Evolutionary conservation across 768 basidiomycete species (phyloP).

Genomic region (Calocera cornea): DNA sequence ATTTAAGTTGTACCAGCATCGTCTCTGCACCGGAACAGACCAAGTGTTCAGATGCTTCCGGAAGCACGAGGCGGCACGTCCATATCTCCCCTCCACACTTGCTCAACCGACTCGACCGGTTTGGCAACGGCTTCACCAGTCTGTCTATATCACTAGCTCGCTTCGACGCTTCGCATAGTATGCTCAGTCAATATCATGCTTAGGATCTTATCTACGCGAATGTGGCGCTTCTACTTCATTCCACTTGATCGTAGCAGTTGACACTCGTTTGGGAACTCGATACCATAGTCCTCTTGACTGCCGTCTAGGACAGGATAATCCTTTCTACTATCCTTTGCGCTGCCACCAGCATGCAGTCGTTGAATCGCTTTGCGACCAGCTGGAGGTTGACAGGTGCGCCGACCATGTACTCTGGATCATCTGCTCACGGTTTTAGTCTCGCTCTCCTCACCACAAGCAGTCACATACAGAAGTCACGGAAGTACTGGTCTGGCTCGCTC

Average conservation of each 20-base stretch:
- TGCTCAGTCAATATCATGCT: no score
- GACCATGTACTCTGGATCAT: slow-evolving; percentile 9
- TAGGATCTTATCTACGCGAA: no score
- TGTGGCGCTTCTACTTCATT: no score
- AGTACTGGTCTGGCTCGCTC: not conserved
- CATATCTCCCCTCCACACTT: no score
- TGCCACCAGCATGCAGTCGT: slow-evolving; percentile 9
- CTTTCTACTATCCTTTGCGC: not conserved
- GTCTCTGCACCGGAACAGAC: not conserved
- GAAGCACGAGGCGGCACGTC: not conserved
- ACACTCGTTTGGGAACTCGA: no score
- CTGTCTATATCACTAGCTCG: no score
- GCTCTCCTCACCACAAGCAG: not conserved
- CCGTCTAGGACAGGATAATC: not conserved
- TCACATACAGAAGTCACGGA: not conserved
- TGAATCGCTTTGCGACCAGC: slow-evolving; percentile 11
- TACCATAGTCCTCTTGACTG: no score
- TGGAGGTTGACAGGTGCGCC: slow-evolving; percentile 15
- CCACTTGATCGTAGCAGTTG: no score
- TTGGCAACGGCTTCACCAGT: no score
- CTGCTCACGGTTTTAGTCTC: not conserved
- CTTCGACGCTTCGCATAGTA: no score
- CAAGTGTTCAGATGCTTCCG: not conserved
- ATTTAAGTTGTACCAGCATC: not conserved
- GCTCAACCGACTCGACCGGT: no score